Evolutionary conservation across 2,329 filamentous ascomycete species (phyloP).

Genomic region (Xylariaceae sp.): DNA sequence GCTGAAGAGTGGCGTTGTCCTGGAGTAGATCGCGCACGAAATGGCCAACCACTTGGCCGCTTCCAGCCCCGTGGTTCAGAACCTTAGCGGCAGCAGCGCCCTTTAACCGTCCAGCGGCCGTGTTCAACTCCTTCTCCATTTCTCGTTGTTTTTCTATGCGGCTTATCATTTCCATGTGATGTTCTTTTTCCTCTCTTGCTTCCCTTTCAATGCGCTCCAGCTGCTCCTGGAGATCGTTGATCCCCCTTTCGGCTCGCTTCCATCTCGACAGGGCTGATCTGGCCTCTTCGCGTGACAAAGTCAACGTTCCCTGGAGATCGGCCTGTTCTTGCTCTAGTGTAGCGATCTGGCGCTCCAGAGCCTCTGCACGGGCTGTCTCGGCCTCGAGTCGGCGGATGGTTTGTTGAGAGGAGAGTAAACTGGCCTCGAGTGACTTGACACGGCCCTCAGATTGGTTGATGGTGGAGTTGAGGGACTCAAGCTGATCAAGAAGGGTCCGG

Average conservation of each 20-base stretch:
- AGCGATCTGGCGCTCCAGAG: slow-evolving; percentile 75
- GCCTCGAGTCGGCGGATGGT: slow-evolving; percentile 70
- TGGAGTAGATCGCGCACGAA: slow-evolving; percentile 94
- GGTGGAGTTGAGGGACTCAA: slow-evolving; percentile 78
- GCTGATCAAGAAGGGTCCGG: slow-evolving; percentile 70
- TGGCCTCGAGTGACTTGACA: slow-evolving; percentile 71
- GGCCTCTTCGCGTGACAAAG: slow-evolving; percentile 68
- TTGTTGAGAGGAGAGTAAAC: slow-evolving; percentile 71
- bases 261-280: slow-evolving; percentile 76
- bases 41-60: slow-evolving; percentile 77
- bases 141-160: slow-evolving; percentile 80
- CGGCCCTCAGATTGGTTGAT: slow-evolving; percentile 76
- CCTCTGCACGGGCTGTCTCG: slow-evolving; percentile 69
- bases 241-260: slow-evolving; percentile 76
- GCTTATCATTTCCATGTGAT: slow-evolving; percentile 74
- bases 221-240: slow-evolving; percentile 78
- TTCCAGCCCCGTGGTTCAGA: slow-evolving; percentile 54
- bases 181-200: slow-evolving; percentile 71
- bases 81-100: slow-evolving; percentile 71
- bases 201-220: slow-evolving; percentile 86
- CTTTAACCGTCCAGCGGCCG: slow-evolving; percentile 75
- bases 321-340: slow-evolving; percentile 79
- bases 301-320: slow-evolving; percentile 63
- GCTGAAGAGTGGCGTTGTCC: slow-evolving; percentile 90
- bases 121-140: slow-evolving; percentile 77